A percentile compares a stretch with the other conserved stretches of the same genome.
Conservation (phyloP, 495 filamentous ascomycete genomes). For the Tuber calosporum region DNA sequence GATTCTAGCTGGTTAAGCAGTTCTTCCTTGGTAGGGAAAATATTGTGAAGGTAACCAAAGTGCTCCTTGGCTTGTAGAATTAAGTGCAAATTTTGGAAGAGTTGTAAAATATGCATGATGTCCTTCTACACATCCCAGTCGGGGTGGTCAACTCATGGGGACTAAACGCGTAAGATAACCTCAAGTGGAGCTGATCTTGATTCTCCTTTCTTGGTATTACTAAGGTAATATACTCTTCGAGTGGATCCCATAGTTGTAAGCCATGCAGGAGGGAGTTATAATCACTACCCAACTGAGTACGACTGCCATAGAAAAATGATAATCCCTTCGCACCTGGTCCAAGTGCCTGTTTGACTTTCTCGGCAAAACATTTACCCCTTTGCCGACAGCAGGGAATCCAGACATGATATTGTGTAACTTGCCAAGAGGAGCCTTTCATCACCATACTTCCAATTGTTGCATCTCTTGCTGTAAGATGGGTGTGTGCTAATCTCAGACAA, state of each 20-base stretch:
- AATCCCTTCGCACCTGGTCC: conserved; percentile 6
- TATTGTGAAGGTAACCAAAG: conserved; percentile 9
- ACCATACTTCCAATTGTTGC: conserved; percentile 11
- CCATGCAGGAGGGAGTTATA: conserved; percentile 10
- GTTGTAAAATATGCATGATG: conserved; percentile 13
- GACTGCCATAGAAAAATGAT: conserved; percentile 9
- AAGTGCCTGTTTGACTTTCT: not conserved
- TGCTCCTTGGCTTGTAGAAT: not conserved
- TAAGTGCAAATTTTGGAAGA: conserved; percentile 9
- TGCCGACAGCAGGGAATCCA: conserved; percentile 13
- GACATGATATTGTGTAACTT: conserved; percentile 24
- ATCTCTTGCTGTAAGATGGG: conserved; percentile 4
- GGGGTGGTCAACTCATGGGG: conserved; percentile 3
- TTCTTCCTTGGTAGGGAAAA: not conserved
- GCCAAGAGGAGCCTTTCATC: conserved; percentile 18
- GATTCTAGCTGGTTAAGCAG: not conserved
- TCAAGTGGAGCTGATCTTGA: no score
- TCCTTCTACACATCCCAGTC: conserved; percentile 14
- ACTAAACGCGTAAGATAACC: no score
- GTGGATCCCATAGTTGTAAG: conserved; percentile 10
- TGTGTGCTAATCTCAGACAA: no score
- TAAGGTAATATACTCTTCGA: conserved; percentile 13
- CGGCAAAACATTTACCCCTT: conserved; percentile 12
- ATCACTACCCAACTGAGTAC: conserved; percentile 22
- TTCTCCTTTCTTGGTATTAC: no score